Evolutionary conservation across 495 filamentous ascomycete species (phyloP).

Genomic region (Bathelium albidoporum): DNA sequence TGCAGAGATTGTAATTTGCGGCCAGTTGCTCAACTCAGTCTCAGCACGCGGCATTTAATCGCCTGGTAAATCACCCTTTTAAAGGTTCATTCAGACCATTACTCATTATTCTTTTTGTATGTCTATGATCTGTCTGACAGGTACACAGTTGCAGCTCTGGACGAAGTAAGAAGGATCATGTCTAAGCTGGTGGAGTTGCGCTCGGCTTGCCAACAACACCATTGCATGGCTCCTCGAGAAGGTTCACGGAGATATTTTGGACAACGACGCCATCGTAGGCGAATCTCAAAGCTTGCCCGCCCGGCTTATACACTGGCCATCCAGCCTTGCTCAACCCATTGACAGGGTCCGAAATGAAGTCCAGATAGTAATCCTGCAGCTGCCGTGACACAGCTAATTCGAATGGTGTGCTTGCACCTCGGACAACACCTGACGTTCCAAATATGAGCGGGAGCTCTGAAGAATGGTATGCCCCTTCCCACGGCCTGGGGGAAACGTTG

Average conservation of each 20-base stretch:
- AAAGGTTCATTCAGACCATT: too few species aligned
- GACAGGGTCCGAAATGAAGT: constrained; percentile 20
- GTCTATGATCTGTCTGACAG: too few species aligned
- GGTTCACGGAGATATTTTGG: constrained; percentile 10
- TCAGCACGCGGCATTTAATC: too few species aligned
- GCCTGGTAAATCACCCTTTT: too few species aligned
- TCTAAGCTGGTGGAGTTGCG: not conserved
- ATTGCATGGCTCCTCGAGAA: constrained; percentile 11
- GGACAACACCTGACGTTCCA: constrained; percentile 29
- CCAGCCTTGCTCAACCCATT: constrained; percentile 9
- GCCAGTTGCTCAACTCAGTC: too few species aligned
- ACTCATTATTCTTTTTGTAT: too few species aligned
- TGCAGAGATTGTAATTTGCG: too few species aligned
- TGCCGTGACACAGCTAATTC: constrained; percentile 26
- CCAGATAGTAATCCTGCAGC: constrained; percentile 35
- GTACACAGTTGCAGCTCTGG: too few species aligned
- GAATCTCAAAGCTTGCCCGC: constrained; percentile 13
- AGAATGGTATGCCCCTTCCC: constrained; percentile 36
- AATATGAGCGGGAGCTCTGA: constrained; percentile 38
- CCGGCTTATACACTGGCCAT: constrained; percentile 12
- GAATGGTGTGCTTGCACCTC: constrained; percentile 25
- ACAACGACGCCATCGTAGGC: constrained; percentile 16
- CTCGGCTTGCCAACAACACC: not conserved
- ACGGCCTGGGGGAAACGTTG: constrained; percentile 29
- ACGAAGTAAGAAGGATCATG: constrained; percentile 6